phyloP scores from a whole-genome alignment of 495 filamentous ascomycete species.

The Penicillium pancosmium region DNA sequence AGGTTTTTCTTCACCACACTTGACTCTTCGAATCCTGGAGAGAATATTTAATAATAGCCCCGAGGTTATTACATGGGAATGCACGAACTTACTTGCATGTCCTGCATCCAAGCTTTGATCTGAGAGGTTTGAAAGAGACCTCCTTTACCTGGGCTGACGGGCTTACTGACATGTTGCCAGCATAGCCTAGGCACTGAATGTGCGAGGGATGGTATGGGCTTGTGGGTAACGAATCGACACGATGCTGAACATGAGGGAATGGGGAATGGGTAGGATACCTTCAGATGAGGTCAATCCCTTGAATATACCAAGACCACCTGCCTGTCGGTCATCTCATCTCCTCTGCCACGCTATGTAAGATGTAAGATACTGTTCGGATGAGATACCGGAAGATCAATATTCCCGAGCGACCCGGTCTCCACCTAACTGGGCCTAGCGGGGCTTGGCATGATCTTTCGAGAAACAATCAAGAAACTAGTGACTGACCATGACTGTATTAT shows the following conservation, averaged over 20 bases:
- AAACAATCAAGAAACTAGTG: no score
- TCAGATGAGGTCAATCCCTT: no score
- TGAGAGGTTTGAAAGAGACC: slow-evolving; percentile 8
- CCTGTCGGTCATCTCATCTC: no score
- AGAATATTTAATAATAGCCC: background rate
- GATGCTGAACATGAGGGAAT: background rate
- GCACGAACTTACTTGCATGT: slow-evolving; percentile 41
- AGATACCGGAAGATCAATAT: no score
- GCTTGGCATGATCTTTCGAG: no score
- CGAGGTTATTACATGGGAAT: background rate
- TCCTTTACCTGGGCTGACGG: slow-evolving; percentile 1
- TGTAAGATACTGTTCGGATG: no score
- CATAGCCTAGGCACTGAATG: background rate
- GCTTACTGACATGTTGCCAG: slow-evolving; percentile 7
- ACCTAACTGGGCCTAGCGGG: no score
- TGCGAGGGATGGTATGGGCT: background rate
- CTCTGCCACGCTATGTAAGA: no score
- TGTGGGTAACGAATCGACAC: background rate
- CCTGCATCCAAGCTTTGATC: slow-evolving; percentile 42
- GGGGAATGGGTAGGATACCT: no score
- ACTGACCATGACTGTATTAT: no score
- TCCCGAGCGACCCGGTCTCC: no score
- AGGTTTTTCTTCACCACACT: slow-evolving; percentile 60
- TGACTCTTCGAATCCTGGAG: slow-evolving; percentile 51
- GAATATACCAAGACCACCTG: no score